Evolutionary conservation across 2,329 filamentous ascomycete species (phyloP).

Genomic region (Domatiomyces catenatus): DNA sequence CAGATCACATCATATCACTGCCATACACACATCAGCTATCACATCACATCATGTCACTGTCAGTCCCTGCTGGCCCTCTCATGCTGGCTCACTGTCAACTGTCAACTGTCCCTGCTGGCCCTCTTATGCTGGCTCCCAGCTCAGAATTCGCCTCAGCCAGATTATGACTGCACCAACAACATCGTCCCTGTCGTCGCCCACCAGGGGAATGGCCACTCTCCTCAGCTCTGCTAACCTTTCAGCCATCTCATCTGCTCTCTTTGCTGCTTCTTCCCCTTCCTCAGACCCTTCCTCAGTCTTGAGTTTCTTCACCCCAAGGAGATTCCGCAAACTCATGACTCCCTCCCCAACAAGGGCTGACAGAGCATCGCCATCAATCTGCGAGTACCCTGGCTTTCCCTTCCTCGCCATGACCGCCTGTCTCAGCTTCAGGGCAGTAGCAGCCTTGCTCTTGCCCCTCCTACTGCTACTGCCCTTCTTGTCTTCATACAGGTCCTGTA

Average conservation of each 20-base stretch:
- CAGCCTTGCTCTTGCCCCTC: neutral
- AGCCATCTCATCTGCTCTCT: neutral
- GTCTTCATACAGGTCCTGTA: conserved; percentile 46
- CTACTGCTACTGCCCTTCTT: neutral
- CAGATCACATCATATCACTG: too few relatives aligned
- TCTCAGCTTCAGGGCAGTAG: neutral
- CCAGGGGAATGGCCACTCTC: neutral
- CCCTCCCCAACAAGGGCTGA: neutral
- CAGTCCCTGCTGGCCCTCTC: too few relatives aligned
- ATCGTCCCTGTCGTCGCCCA: neutral
- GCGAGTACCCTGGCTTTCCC: neutral
- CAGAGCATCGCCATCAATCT: neutral
- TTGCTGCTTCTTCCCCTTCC: neutral
- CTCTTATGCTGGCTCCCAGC: neutral
- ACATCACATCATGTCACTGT: too few relatives aligned
- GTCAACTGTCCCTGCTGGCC: neutral
- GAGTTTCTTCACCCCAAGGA: conserved; percentile 23
- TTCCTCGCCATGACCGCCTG: neutral
- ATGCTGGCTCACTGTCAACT: neutral
- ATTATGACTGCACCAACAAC: neutral
- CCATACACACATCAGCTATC: too few relatives aligned
- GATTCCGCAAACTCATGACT: conserved; percentile 22
- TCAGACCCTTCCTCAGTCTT: conserved; percentile 6
- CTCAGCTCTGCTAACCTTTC: neutral
- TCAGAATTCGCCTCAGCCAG: neutral